Evolutionary conservation across 805 yeast genomes (phyloP).

Genomic region (Dipodascus albidus): DNA sequence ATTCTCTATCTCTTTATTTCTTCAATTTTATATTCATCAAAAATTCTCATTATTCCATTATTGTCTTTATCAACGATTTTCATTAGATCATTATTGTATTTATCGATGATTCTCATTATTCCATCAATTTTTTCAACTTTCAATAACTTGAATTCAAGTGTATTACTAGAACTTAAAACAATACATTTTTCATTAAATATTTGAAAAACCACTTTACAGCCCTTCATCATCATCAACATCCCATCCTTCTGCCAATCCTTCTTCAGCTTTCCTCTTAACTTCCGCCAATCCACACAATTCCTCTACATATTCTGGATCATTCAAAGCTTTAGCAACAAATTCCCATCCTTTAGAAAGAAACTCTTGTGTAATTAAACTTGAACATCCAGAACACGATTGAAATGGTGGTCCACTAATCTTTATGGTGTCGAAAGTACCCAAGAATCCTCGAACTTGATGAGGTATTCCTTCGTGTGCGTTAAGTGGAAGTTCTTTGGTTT

Average conservation of each 20-base stretch:
- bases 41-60: no score
- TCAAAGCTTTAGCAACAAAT: conserved; percentile 61
- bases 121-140: no score
- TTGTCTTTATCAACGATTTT: no score
- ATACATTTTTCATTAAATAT: not conserved
- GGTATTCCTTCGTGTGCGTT: conserved; percentile 34
- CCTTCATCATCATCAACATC: conserved; percentile 22
- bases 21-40: not conserved
- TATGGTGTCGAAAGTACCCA: conserved; percentile 51
- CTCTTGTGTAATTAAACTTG: conserved; percentile 26
- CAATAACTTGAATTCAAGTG: no score
- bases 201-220: not conserved
- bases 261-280: conserved; percentile 63
- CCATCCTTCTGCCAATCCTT: conserved; percentile 30
- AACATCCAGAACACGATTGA: conserved; percentile 79
- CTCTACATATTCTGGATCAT: conserved; percentile 57
- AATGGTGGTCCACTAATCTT: conserved; percentile 65
- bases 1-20: not conserved
- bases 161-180: no score
- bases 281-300: conserved; percentile 66
- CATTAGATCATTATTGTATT: no score
- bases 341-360: conserved; percentile 60
- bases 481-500: conserved; percentile 14
- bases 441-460: conserved; percentile 85
- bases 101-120: no score